These are phyloP conservation scores for Gossypium armourianum DNA, from an alignment of 441 rosid genomes.

Conservation along the genomic window DNA sequence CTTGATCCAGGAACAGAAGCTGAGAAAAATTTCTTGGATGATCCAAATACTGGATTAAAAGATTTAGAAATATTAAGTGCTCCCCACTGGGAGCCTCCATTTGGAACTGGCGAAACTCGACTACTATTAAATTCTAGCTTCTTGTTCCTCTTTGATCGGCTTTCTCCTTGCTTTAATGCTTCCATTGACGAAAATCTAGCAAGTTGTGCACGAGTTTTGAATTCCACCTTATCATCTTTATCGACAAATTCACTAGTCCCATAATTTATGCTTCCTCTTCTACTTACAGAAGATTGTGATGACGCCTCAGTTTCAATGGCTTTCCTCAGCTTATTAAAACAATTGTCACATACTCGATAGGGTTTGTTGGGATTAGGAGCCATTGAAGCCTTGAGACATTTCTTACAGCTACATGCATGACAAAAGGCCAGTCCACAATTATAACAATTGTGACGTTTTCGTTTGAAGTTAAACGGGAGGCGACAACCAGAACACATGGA, in stretches of 20 bases:
- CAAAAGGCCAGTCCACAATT: conserved; percentile 88
- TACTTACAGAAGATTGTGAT: conserved; percentile 50
- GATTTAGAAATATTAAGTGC: conserved; percentile 63
- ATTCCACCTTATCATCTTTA: conserved; percentile 67
- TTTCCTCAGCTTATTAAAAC: conserved; percentile 66
- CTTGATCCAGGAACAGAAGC: conserved; percentile 98
- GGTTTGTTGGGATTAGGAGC: conserved; percentile 88
- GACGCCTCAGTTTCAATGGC: conserved; percentile 54
- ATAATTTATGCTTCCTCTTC: conserved; percentile 62
- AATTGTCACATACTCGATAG: conserved; percentile 77
- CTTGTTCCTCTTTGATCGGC: conserved; percentile 63
- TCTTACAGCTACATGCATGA: conserved; percentile 79
- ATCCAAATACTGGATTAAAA: conserved; percentile 69
- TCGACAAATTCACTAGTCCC: conserved; percentile 42
- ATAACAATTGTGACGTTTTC: conserved; percentile 92
- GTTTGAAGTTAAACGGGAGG: conserved; percentile 70
- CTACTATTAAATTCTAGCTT: conserved; percentile 73
- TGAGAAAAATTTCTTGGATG: conserved; percentile 85
- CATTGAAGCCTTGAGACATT: conserved; percentile 83
- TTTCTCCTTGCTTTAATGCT: conserved; percentile 58
- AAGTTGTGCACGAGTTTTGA: conserved; percentile 59
- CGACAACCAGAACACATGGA: conserved; percentile 98
- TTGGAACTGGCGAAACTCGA: conserved; percentile 79
- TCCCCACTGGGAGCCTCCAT: conserved; percentile 73
- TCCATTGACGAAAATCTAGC: conserved; percentile 76